Evolutionary conservation across 2,329 filamentous ascomycete genomes (phyloP), one percentile per base, ranked within the genome.

Genomic region (Colletotrichum sp.): DNA sequence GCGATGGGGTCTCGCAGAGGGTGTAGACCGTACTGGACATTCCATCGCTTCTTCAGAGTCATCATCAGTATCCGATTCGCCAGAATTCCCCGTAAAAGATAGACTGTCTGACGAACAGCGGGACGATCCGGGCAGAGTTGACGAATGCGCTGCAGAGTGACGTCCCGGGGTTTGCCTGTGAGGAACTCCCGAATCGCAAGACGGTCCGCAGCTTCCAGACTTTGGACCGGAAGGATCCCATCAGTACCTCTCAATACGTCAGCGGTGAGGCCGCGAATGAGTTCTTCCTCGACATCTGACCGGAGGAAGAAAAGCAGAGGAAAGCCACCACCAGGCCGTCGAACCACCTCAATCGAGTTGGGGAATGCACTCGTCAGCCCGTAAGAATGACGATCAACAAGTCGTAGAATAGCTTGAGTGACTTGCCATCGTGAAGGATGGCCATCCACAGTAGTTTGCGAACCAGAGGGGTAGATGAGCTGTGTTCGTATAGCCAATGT

Each of bases 11-110:
- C 85, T 16, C 93, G 86, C 0, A 76, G 61, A 0, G 89, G 87
- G 77, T 92, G 88, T 0, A 93, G 82, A 0, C 91, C 91, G 63
- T 93, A 96, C 59, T 91, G 87, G 0, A 95, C 93, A 32, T 93
- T 92, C 90, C 90, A 94, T 6, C 91, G 84, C 80, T 94, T 94
- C 67, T 90, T 89, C 0, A 94, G 79, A 4, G 87, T 89, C 30
- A 92, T 88, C 2, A 90, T 80, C 0, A 95, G 81, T 4, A 95
- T 91, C 0, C 89, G 85, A 71, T 92, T 87, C 0, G 90, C 86
- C 0, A 95, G 80, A 0, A 95, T 83, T 0, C 94, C 94, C 0
- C 93, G 90, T 0, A 95, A 81, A 0, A 94, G 86, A 9, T 91
- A 88, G 0, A 93, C 77, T 0, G 77, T 80, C 32, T 86, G 82